Evolutionary conservation across 2,329 filamentous ascomycete species (phyloP).

Genomic region (Phyllosticta ampelicida): DNA sequence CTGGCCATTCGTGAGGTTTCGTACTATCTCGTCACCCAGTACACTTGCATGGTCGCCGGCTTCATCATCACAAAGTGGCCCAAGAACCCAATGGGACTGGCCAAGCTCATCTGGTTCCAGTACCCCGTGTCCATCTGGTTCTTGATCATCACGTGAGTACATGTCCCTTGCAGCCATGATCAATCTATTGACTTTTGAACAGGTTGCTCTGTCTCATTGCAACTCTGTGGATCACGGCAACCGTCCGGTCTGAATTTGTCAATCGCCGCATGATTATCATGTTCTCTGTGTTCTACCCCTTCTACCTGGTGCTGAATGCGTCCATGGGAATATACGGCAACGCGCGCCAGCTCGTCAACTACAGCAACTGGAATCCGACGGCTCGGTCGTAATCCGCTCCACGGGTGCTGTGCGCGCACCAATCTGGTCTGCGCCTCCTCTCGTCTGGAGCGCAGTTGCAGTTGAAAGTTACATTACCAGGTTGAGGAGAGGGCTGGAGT

Average conservation of each 20-base stretch:
- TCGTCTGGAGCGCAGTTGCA: neutral
- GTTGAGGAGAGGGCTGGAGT: neutral
- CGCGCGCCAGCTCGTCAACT: slow-evolving; percentile 35
- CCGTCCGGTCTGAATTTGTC: slow-evolving; percentile 37
- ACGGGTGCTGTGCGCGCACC: neutral
- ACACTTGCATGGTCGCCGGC: slow-evolving; percentile 35
- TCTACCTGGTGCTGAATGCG: slow-evolving; percentile 35
- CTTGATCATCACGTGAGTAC: slow-evolving; percentile 32
- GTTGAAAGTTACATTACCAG: neutral
- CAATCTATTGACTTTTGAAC: slow-evolving; percentile 4
- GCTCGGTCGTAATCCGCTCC: slow-evolving; percentile 20
- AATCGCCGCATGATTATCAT: slow-evolving; percentile 30
- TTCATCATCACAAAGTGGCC: slow-evolving; percentile 38
- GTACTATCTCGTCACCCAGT: slow-evolving; percentile 41
- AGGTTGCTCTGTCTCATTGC: slow-evolving; percentile 33
- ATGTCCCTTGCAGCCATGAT: slow-evolving; percentile 12
- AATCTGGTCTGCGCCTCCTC: neutral
- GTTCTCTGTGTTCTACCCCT: slow-evolving; percentile 34
- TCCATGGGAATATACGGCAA: slow-evolving; percentile 38
- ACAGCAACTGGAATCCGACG: slow-evolving; percentile 40
- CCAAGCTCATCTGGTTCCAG: slow-evolving; percentile 36
- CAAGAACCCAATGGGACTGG: slow-evolving; percentile 25
- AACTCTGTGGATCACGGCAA: slow-evolving; percentile 38
- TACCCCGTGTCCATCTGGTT: slow-evolving; percentile 40
- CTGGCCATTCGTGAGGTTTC: slow-evolving; percentile 36